Evolutionary conservation across 2,329 filamentous ascomycete genomes (phyloP).

Genomic region (Xylariaceae sp.): DNA sequence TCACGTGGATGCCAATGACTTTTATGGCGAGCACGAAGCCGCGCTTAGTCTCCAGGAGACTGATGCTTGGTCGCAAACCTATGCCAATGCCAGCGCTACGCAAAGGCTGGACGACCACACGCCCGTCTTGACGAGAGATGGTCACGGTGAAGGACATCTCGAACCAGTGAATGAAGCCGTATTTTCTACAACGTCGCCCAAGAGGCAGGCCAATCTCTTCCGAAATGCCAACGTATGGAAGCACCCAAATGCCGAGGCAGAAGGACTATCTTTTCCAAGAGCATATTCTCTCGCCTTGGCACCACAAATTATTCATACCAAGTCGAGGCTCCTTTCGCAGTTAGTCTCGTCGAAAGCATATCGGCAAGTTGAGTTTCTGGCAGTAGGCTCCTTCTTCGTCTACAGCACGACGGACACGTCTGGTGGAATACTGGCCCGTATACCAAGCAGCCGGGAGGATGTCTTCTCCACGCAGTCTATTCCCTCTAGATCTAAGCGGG

Average conservation of each 20-base stretch:
- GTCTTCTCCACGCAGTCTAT: slow-evolving; percentile 77
- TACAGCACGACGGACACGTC: slow-evolving; percentile 43
- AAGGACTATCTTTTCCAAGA: slow-evolving; percentile 58
- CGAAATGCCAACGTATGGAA: slow-evolving; percentile 38
- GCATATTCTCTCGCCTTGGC: slow-evolving; percentile 80
- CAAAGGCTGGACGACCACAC: not conserved
- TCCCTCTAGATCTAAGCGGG: slow-evolving; percentile 74
- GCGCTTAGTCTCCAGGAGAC: slow-evolving; percentile 80
- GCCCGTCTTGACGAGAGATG: not conserved
- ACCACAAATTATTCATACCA: slow-evolving; percentile 81
- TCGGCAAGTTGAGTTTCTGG: slow-evolving; percentile 86
- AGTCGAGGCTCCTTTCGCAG: slow-evolving; percentile 69
- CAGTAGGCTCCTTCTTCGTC: slow-evolving; percentile 90
- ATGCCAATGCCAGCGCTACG: slow-evolving; percentile 27
- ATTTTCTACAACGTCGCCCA: not conserved
- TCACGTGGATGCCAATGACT: slow-evolving; percentile 81
- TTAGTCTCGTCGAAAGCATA: slow-evolving; percentile 89
- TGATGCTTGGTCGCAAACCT: slow-evolving; percentile 62
- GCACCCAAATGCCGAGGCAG: slow-evolving; percentile 32
- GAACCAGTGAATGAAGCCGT: not conserved
- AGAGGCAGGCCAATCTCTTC: slow-evolving; percentile 29
- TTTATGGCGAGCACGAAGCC: slow-evolving; percentile 83
- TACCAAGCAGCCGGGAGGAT: slow-evolving; percentile 88
- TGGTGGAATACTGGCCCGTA: slow-evolving; percentile 53
- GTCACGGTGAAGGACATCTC: not conserved